Conservation (phyloP, 1,284 basidiomycete species). For the Puccinia triticina region DNA sequence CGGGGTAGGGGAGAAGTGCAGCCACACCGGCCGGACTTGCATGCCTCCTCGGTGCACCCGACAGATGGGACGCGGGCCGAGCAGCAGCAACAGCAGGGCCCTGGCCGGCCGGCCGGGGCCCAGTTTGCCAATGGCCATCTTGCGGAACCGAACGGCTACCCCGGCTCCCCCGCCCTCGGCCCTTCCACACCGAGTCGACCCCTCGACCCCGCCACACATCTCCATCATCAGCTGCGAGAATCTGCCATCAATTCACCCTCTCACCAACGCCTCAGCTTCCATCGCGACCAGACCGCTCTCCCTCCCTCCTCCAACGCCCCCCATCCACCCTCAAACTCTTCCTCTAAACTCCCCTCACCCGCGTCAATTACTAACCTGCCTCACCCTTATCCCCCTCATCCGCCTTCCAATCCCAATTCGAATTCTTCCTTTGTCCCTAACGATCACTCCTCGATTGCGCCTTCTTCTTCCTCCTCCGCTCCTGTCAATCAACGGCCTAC, state of each 20-base stretch:
- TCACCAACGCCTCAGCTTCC: slow-evolving; percentile 30
- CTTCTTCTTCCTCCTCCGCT: neutral
- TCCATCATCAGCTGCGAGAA: slow-evolving; percentile 12
- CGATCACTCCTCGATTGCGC: neutral
- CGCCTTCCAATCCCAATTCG: neutral
- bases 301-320: neutral
- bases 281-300: slow-evolving; percentile 26
- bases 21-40: slow-evolving; percentile 43
- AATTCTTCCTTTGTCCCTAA: neutral
- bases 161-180: neutral
- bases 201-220: neutral
- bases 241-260: slow-evolving; percentile 4
- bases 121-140: slow-evolving; percentile 3
- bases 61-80: slow-evolving; percentile 1
- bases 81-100: neutral
- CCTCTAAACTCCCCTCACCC: slow-evolving; percentile 17
- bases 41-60: slow-evolving; percentile 28
- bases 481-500: neutral
- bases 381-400: neutral
- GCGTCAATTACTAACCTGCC: too few species aligned
- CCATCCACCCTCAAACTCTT: slow-evolving; percentile 18
- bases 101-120: neutral
- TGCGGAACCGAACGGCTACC: slow-evolving; percentile 6
- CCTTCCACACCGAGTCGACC: neutral
- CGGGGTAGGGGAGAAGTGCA: slow-evolving; percentile 46